A percentile compares a stretch with the other conserved stretches of the same genome.
Evolutionary conservation across 768 basidiomycete species (phyloP).

Genomic region (Tubosaeta sp.): DNA sequence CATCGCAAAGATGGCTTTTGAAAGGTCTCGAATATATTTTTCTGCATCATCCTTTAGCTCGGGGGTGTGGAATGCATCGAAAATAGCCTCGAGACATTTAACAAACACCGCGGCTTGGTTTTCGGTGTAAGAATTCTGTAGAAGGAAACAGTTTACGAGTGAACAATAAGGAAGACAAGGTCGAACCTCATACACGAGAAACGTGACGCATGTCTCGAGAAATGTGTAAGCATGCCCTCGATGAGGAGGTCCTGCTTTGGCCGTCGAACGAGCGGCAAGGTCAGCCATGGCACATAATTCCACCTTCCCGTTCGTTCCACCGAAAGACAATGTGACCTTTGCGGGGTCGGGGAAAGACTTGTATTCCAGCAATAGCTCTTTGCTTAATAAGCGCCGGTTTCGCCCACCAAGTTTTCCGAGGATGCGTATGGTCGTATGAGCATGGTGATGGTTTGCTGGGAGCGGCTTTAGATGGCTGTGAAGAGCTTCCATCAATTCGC

Average conservation of each 20-base stretch:
- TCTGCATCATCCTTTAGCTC: conserved; percentile 70
- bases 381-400: conserved; percentile 80
- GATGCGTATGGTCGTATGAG: conserved; percentile 93
- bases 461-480: conserved; percentile 88
- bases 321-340: conserved; percentile 69
- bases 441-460: conserved; percentile 83
- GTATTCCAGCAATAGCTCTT: conserved; percentile 73
- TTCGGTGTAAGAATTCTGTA: conserved; percentile 64
- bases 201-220: conserved; percentile 66
- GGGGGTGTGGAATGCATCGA: conserved; percentile 66
- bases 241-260: conserved; percentile 38
- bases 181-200: conserved; percentile 71
- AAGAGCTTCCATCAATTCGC: conserved; percentile 92
- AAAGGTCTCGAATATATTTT: conserved; percentile 63
- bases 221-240: conserved; percentile 60
- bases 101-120: conserved; percentile 75
- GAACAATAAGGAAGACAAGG: neutral
- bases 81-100: conserved; percentile 66
- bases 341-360: conserved; percentile 67
- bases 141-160: conserved; percentile 5
- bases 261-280: conserved; percentile 62
- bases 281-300: conserved; percentile 61
- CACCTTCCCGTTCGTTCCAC: conserved; percentile 57
- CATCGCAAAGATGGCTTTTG: conserved; percentile 64
- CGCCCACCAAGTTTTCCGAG: conserved; percentile 94